These are phyloP conservation scores for Jackrogersella multiformis DNA, from an alignment of 495 filamentous ascomycete species.

Conservation along the genomic window DNA sequence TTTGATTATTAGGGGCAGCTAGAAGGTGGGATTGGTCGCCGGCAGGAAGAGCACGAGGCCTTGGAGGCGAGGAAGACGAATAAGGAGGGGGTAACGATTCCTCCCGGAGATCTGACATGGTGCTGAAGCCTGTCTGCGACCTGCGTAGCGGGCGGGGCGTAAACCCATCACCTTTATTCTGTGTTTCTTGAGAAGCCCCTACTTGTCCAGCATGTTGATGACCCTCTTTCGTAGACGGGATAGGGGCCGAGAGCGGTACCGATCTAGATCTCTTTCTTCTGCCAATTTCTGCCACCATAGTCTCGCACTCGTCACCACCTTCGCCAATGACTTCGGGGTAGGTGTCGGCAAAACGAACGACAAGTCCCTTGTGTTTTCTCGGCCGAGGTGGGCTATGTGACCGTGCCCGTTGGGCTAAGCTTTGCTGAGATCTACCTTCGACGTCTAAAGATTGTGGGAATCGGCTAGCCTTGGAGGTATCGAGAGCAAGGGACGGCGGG, in stretches of 20 bases:
- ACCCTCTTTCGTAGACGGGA: slow-evolving; percentile 36
- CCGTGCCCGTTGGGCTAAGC: slow-evolving; percentile 41
- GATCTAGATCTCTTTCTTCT: slow-evolving; percentile 58
- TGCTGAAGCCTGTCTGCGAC: slow-evolving; percentile 60
- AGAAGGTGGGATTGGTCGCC: slow-evolving; percentile 48
- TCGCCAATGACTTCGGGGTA: slow-evolving; percentile 83
- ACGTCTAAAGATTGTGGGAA: slow-evolving; percentile 55
- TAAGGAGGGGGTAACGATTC: slow-evolving; percentile 36
- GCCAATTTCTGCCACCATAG: slow-evolving; percentile 73
- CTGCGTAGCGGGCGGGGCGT: slow-evolving; percentile 52
- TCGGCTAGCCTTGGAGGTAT: slow-evolving; percentile 55
- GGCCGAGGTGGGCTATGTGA: slow-evolving; percentile 48
- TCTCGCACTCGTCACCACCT: slow-evolving; percentile 83
- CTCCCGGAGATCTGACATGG: slow-evolving; percentile 40
- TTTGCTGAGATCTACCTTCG: slow-evolving; percentile 46
- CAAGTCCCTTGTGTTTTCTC: slow-evolving; percentile 64
- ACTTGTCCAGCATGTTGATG: slow-evolving; percentile 34
- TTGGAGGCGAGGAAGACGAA: slow-evolving; percentile 34
- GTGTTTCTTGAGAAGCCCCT: slow-evolving; percentile 31
- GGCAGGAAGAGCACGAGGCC: slow-evolving; percentile 38
- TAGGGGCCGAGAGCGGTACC: slow-evolving; percentile 39
- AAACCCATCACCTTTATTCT: slow-evolving; percentile 45
- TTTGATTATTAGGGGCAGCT: slow-evolving; percentile 35
- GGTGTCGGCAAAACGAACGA: slow-evolving; percentile 73
- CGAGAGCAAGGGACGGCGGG: slow-evolving; percentile 55